A percentile compares a stretch with the other conserved stretches of the same genome.
Conservation (phyloP, 2,329 filamentous ascomycete genomes). For the Peltaster fructicola region DNA sequence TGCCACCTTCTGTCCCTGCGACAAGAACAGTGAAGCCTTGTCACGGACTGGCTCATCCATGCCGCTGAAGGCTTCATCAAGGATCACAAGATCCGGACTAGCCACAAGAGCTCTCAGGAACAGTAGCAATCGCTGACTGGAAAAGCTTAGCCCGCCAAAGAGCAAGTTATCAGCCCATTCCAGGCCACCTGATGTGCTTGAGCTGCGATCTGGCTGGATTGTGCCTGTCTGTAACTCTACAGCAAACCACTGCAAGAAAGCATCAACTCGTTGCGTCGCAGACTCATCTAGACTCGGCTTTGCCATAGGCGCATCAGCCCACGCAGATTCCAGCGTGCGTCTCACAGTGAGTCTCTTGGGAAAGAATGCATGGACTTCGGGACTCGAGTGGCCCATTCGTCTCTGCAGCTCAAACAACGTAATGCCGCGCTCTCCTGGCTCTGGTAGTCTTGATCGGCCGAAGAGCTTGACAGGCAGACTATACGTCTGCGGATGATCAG, state of each 20-base stretch:
- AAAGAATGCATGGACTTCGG: slow-evolving; percentile 87
- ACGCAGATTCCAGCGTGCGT: slow-evolving; percentile 65
- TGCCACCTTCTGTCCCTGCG: slow-evolving; percentile 21
- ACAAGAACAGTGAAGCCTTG: slow-evolving; percentile 70
- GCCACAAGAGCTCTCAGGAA: slow-evolving; percentile 43
- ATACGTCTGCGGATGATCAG: slow-evolving; percentile 90
- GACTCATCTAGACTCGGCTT: slow-evolving; percentile 45
- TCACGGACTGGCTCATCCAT: slow-evolving; percentile 48
- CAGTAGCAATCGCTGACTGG: slow-evolving; percentile 65
- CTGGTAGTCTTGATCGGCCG: slow-evolving; percentile 61
- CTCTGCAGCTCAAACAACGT: slow-evolving; percentile 87
- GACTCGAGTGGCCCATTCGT: slow-evolving; percentile 80
- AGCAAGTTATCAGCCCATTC: slow-evolving; percentile 49
- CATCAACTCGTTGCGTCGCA: slow-evolving; percentile 44
- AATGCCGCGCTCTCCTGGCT: slow-evolving; percentile 52
- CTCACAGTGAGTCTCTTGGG: slow-evolving; percentile 58
- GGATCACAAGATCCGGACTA: slow-evolving; percentile 30
- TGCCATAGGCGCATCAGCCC: slow-evolving; percentile 70
- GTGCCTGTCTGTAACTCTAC: not conserved
- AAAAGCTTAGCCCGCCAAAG: slow-evolving; percentile 63
- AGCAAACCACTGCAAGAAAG: slow-evolving; percentile 59
- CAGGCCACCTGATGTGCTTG: slow-evolving; percentile 14
- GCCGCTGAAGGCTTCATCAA: slow-evolving; percentile 34
- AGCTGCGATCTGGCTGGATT: slow-evolving; percentile 4
- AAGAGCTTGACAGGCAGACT: slow-evolving; percentile 76